Base-by-base conservation (phyloP, 176 grass and related monocot species). In the Microstegium vimineum region DNA sequence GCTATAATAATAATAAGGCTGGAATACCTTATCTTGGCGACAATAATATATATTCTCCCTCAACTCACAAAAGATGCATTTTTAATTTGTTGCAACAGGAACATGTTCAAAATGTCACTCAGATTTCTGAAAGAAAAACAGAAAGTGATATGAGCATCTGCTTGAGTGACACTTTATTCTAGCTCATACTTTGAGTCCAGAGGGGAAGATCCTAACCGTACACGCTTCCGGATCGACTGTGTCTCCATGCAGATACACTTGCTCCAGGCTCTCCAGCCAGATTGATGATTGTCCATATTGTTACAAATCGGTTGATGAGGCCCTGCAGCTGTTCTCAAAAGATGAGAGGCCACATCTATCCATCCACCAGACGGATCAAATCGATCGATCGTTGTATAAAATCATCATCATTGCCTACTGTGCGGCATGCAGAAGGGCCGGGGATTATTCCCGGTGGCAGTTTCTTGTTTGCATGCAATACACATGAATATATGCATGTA, bases 291-390 rank as follows among this genome's bases (percentile, higher is more conserved):
- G n/a, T n/a, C n/a, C 69, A 27, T 64, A 22, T 74, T 18, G 69
- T 66, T 32, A 64, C 40, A 15, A 42, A 75, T 70, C 65, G 51
- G 67, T 72, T 41, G 66, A 51, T 71, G 34, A 79, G 74, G 65
- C n/a, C 69, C 43, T 26, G 34, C 72, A n/a, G 46, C 47, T 54
- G 78, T 45, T 45, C 46, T 69, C 31, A 85, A 93, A 89, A 93
- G 86, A 87, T 91, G 88, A 96, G 73, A 82, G 82, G 81, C 89
- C 88, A 90, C 81, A 82, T 90, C 91, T 70, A 62, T 46, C 70
- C 2, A 43, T 69, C 63, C 45, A 77, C 69, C 73, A 26, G 54
- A 61, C 35, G 33, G 73, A 76, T 59, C 74, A 62, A 59, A 85
- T 52, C 62, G 38, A 79, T 23, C 63, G 45, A 54, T 80, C 64